These are phyloP conservation scores for Fusarium palustre DNA, from an alignment of 2,329 filamentous ascomycete species.

Conservation along the genomic window DNA sequence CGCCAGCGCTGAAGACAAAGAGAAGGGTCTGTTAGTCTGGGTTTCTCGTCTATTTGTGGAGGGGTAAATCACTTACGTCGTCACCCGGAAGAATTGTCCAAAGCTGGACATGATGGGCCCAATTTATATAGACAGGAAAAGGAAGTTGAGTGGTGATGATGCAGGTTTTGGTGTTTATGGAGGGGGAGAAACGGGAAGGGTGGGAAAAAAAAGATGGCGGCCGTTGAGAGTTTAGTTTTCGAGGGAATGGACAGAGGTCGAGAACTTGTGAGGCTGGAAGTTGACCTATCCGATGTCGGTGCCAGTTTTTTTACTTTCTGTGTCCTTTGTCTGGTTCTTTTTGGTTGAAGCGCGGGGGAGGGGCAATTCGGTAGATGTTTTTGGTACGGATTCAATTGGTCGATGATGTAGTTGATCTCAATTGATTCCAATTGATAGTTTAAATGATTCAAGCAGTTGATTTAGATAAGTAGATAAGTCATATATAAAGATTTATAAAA, in stretches of 20 bases:
- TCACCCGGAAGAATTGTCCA: conserved; percentile 68
- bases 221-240: conserved; percentile 37
- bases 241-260: conserved; percentile 2
- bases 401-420: not conserved
- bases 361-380: conserved; percentile 19
- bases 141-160: not conserved
- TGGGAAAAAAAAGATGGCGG: conserved; percentile 25
- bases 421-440: conserved; percentile 14
- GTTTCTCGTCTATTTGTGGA: not conserved
- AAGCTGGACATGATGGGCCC: conserved; percentile 81
- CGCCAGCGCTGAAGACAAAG: conserved; percentile 55
- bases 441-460: not conserved
- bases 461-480: not conserved
- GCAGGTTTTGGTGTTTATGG: conserved; percentile 21
- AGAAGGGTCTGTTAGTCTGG: not conserved
- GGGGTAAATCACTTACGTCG: conserved; percentile 70
- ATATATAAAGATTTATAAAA: not conserved
- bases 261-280: conserved; percentile 12
- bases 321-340: not conserved
- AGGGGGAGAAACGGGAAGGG: not conserved
- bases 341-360: conserved; percentile 19
- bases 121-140: not conserved
- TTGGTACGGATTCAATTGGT: conserved; percentile 20
- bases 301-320: conserved; percentile 26
- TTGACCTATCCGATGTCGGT: conserved; percentile 35